Percentiles rank a stretch among this genome's conserved stretches.
Evolutionary conservation across 2,329 filamentous ascomycete genomes (phyloP).

Genomic region (Didymella glomerata): DNA sequence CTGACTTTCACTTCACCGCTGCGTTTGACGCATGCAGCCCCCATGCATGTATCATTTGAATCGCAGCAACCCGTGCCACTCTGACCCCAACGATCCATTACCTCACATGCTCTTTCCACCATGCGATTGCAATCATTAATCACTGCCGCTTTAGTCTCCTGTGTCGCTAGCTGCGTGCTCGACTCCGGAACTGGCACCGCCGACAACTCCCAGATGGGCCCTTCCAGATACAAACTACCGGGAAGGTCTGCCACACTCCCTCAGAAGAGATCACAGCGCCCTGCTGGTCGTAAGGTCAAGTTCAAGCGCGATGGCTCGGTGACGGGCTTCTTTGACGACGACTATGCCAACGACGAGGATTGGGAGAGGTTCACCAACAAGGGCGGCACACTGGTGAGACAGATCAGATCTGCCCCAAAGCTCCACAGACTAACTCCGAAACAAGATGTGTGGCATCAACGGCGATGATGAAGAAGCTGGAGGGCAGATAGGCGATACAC

Average conservation of each 20-base stretch:
- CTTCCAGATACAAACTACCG: no score
- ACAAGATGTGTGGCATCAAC: slow-evolving; percentile 18
- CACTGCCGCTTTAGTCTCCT: not conserved
- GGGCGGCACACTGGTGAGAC: slow-evolving; percentile 22
- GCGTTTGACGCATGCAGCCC: not conserved
- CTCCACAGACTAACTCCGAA: not conserved
- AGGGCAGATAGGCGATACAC: slow-evolving; percentile 20
- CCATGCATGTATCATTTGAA: not conserved
- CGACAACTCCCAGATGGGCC: not conserved
- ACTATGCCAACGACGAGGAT: slow-evolving; percentile 19
- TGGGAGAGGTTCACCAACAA: slow-evolving; percentile 23
- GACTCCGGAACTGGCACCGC: no score
- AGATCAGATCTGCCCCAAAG: not conserved
- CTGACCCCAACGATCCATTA: not conserved
- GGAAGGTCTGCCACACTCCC: not conserved
- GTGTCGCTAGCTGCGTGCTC: not conserved
- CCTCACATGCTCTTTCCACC: not conserved
- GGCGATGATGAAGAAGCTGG: slow-evolving; percentile 28
- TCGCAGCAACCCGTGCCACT: not conserved
- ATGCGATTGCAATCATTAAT: not conserved
- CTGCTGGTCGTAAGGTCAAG: not conserved
- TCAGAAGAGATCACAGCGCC: not conserved
- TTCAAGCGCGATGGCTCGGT: slow-evolving; percentile 1
- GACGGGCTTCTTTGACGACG: slow-evolving; percentile 24
- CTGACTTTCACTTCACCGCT: not conserved